These are phyloP conservation scores for Melanogaster broomeanus DNA, from an alignment of 768 basidiomycete genomes.

Conservation along the genomic window DNA sequence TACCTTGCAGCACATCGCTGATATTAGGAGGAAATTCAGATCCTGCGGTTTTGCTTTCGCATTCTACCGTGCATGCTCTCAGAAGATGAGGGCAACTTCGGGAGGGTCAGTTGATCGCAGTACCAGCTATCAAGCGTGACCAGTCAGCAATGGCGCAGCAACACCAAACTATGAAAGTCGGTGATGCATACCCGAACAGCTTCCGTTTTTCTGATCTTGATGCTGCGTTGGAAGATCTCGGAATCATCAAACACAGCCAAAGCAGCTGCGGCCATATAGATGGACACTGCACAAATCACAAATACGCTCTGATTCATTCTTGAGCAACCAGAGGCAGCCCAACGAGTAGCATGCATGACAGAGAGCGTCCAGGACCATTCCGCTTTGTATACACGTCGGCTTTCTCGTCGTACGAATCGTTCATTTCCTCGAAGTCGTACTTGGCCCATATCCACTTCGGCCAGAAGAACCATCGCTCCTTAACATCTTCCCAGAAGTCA, in stretches of 20 bases:
- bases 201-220: constrained; percentile 93
- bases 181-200: constrained; percentile 70
- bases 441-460: constrained; percentile 88
- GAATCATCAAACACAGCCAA: constrained; percentile 94
- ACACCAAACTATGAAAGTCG: neutral
- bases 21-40: constrained; percentile 84
- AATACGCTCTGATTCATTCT: constrained; percentile 93
- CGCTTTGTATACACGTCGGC: constrained; percentile 81
- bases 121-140: constrained; percentile 65
- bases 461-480: constrained; percentile 90
- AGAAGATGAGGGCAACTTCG: constrained; percentile 90
- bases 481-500: constrained; percentile 89
- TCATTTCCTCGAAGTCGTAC: constrained; percentile 72
- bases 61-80: constrained; percentile 77
- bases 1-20: constrained; percentile 84
- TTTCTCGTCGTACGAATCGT: constrained; percentile 64
- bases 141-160: too few relatives aligned
- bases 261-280: constrained; percentile 94
- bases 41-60: constrained; percentile 76
- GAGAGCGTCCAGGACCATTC: constrained; percentile 90
- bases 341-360: constrained; percentile 82
- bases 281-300: constrained; percentile 95
- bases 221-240: constrained; percentile 78
- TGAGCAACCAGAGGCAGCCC: constrained; percentile 86
- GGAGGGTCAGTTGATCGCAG: constrained; percentile 90